Evolutionary conservation across 2,329 filamentous ascomycete genomes (phyloP), one percentile per base, ranked within the genome.

Genomic region (Akanthomyces lecanii): DNA sequence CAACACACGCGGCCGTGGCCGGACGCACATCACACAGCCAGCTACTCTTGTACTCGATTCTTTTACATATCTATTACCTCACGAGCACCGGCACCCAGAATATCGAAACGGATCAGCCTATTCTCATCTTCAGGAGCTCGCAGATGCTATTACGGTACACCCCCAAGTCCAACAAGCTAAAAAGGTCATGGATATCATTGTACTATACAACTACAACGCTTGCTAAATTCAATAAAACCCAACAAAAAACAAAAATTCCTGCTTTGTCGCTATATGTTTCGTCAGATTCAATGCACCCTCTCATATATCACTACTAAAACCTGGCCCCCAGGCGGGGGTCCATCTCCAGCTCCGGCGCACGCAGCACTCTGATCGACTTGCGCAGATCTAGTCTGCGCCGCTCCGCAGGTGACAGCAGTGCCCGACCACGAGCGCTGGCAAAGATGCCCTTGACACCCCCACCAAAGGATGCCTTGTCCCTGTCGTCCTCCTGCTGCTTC

Each of bases 321-420:
- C 28, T 53, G 3, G 8, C 50, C 30, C 2, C 18, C n/a, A 8
- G 33, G 33, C 10, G 33, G 7, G 33, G 5, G 5, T 36, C 50
- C 28, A 7, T 36, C 48, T 4, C 23, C 14, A 36, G 38, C 21
- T 47, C 62, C 42, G 65, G 66, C 55, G 72, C 71, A n/a, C 69
- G 69, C 38, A 78, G 66, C 61, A 75, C 69, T 58, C 70, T 71
- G 58, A 78, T 78, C 25, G 72, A 73, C 47, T 71, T 72, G 67
- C 74, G 73, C 53, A 79, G 65, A 28, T 73, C 71, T 40, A 73
- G 71, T 25, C 74, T 69, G 64, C 74, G 69, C 65, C 70, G 72
- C 58, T 79, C 75, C 18, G 70, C 69, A 47, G 68, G 71, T 4
- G 66, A 55, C 10, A 53, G 55, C 53, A 69, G 65, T 2, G 68